These are phyloP conservation scores for Globisporangium iwayamae DNA, from an alignment of 352 stramenopile genomes.

Conservation along the genomic window DNA sequence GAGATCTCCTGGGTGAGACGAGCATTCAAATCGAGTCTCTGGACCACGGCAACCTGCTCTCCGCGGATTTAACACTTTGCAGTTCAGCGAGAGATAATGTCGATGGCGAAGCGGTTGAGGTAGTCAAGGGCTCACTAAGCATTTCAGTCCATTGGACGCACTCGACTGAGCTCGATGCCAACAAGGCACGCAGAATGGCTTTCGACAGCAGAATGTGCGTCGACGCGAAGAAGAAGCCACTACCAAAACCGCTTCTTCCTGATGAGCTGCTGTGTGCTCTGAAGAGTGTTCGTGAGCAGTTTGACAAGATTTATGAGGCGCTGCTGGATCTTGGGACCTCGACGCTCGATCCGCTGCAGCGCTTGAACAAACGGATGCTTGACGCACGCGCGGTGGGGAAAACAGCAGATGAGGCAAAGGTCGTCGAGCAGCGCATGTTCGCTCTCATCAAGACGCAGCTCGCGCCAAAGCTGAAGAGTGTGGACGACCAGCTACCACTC, in stretches of 20 bases:
- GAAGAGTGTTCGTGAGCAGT: constrained; percentile 13
- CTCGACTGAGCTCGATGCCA: constrained; percentile 5
- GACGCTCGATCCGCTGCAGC: constrained; percentile 48
- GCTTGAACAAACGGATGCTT: constrained; percentile 37
- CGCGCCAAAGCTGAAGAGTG: neutral
- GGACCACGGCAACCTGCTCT: constrained; percentile 37
- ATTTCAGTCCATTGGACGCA: constrained; percentile 62
- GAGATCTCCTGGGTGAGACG: constrained; percentile 48
- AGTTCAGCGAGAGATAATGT: constrained; percentile 23
- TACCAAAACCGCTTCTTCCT: constrained; percentile 22
- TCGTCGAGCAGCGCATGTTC: constrained; percentile 54
- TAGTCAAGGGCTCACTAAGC: constrained; percentile 35
- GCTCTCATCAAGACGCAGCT: constrained; percentile 25
- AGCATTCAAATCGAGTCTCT: constrained; percentile 37
- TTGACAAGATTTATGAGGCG: constrained; percentile 21
- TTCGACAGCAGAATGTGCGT: neutral
- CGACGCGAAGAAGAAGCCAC: constrained; percentile 18
- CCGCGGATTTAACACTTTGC: constrained; percentile 28
- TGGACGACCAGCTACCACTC: constrained; percentile 8
- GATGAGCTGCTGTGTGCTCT: constrained; percentile 21
- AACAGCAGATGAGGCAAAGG: constrained; percentile 75
- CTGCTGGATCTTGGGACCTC: constrained; percentile 26
- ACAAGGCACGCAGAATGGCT: neutral
- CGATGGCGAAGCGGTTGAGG: constrained; percentile 17
- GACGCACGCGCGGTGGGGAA: constrained; percentile 37